A percentile compares a stretch with the other conserved stretches of the same genome.
These are phyloP conservation scores for Suillus subluteus DNA, from an alignment of 768 basidiomycete genomes.

Conservation along the genomic window DNA sequence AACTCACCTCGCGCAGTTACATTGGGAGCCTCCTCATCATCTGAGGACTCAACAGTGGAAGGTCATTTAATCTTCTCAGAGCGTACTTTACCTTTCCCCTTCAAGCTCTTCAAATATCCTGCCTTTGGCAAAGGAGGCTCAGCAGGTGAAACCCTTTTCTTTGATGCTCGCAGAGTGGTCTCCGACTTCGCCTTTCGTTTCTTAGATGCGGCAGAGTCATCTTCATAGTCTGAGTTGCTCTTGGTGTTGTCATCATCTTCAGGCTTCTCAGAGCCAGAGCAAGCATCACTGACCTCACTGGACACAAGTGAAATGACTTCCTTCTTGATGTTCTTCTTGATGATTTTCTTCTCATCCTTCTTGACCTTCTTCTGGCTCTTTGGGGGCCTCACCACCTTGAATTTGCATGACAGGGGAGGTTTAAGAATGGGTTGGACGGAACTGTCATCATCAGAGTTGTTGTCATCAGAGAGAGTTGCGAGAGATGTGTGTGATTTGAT, in stretches of 20 bases:
- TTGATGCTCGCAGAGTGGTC: background rate
- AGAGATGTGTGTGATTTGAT: background rate
- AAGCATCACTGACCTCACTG: background rate
- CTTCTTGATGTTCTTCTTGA: background rate
- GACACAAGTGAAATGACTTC: background rate
- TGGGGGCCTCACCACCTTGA: background rate
- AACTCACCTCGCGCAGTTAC: background rate
- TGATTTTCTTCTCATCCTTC: background rate
- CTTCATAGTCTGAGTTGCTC: background rate
- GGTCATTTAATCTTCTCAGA: background rate
- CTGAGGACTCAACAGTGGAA: background rate
- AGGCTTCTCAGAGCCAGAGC: background rate
- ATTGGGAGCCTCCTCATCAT: background rate
- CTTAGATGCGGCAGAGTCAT: background rate
- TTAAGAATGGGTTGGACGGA: background rate
- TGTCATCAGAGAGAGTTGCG: background rate
- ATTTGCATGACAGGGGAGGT: background rate
- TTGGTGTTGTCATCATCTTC: background rate
- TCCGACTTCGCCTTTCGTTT: background rate
- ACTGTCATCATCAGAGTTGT: background rate
- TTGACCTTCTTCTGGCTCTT: background rate
- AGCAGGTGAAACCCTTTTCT: background rate
- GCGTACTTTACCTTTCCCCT: background rate
- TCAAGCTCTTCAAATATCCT: background rate
- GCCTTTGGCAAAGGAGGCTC: background rate